Base-by-base conservation (phyloP, 768 basidiomycete species). In the Lepiota brunneoincarnata region DNA sequence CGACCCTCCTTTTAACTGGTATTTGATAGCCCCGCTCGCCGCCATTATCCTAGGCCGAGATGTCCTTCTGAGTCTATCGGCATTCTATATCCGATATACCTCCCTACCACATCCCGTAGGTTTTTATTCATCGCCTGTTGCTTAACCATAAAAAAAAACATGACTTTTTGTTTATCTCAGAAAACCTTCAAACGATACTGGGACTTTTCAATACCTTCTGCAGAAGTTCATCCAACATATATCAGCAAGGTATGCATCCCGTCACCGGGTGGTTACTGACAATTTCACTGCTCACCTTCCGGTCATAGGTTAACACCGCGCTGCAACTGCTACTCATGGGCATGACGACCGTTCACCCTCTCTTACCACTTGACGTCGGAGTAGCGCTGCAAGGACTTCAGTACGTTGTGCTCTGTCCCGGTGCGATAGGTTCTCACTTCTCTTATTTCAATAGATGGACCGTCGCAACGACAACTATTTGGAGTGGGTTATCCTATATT, bases 131-230 rank as follows among this genome's bases (percentile, higher is more conserved):
- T 56, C 21, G 43, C 37, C 23, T 35, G 59, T 24, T n/a, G 20
- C 21, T 26, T 26, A 18, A 40, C 35, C 17, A 31, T 31, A 14
- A 37, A n/a, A n/a, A n/a, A n/a, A n/a, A 34, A 31, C 47, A 23
- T 48, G 37, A 61, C 39, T 52, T 15, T 40, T 39, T 57, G 51
- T 42, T 39, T n/a, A n/a, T n/a, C n/a, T 20, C 67, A 95, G 90
- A 91, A 92, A 92, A 97, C 94, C 0, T 88, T 93, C 64, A 67
- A 74, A 21, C 83, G 97, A 31, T 99, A 98, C 70, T 99, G 95
- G 91, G 91, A 98, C 66, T 92, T 97, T 58, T 90, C 91, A 9
- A 84, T 97, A 47, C 93, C 97, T 1, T 96, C 94, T 1, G 96
- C 93, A 1, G 95, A 97, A 69, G 93, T 98, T 11, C 83, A 83